Conservation (phyloP, 176 grass and related monocot species). For the Miscanthus lutarioriparius region DNA sequence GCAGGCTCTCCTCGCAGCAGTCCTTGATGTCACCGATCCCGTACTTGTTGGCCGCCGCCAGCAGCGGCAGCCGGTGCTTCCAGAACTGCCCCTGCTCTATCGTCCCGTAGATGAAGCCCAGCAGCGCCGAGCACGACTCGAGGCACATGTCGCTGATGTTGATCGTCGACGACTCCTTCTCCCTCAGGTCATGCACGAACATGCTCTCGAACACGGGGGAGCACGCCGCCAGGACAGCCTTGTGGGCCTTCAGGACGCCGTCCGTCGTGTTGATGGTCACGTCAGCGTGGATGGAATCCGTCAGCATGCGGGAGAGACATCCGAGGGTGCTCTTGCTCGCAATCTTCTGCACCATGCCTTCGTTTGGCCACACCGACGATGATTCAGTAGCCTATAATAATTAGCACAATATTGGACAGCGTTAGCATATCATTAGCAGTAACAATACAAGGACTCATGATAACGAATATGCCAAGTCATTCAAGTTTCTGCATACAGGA, state of each 20-base stretch:
- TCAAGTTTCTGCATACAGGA: not conserved
- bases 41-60: constrained; percentile 78
- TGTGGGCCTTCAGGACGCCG: constrained; percentile 76
- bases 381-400: constrained; percentile 54
- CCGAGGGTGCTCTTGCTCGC: constrained; percentile 59
- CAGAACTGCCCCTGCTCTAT: constrained; percentile 72
- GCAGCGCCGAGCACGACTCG: constrained; percentile 60
- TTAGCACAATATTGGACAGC: not conserved
- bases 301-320: constrained; percentile 80
- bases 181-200: constrained; percentile 80
- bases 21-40: constrained; percentile 57
- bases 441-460: not conserved
- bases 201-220: constrained; percentile 86
- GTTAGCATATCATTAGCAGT: not conserved
- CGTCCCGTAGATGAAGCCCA: constrained; percentile 73
- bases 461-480: not conserved
- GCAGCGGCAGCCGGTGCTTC: constrained; percentile 67
- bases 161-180: constrained; percentile 59
- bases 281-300: constrained; percentile 70
- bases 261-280: constrained; percentile 71
- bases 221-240: constrained; percentile 60
- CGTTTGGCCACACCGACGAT: constrained; percentile 57
- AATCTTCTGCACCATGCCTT: constrained; percentile 50
- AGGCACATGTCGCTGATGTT: constrained; percentile 76
- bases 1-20: constrained; percentile 91